A percentile compares a stretch with the other conserved stretches of the same genome.
phyloP scores from a whole-genome alignment of 257 asterid species.

The Solanum lycopersicoides region DNA sequence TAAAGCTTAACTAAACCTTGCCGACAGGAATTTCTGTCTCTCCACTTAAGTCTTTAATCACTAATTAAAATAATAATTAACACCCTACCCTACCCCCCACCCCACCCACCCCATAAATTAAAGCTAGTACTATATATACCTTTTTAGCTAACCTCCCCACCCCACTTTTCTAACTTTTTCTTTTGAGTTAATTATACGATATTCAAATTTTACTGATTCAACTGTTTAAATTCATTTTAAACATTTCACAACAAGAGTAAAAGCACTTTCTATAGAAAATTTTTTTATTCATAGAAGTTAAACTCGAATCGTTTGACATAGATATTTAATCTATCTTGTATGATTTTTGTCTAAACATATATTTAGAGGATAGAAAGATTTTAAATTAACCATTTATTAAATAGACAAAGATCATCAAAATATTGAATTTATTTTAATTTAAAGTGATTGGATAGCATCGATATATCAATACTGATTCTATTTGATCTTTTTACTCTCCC shows the following conservation, averaged over 20 bases:
- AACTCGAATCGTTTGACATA: neutral
- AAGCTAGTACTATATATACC: neutral
- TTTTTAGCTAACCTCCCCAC: neutral
- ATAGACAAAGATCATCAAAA: neutral
- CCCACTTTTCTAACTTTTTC: neutral
- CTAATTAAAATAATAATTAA: neutral
- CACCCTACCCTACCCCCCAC: neutral
- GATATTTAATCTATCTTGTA: neutral
- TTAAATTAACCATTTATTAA: neutral
- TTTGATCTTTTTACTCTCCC: too few species aligned
- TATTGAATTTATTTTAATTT: neutral
- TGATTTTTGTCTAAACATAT: neutral
- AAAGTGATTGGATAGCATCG: neutral
- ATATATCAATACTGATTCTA: too few species aligned
- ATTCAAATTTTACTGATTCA: neutral
- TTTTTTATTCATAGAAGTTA: neutral
- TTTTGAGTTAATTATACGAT: neutral
- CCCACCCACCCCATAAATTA: neutral
- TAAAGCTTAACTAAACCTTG: constrained; percentile 30
- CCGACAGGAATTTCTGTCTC: constrained; percentile 82
- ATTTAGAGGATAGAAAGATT: neutral
- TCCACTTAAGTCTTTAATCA: constrained; percentile 24
- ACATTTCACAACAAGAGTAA: neutral
- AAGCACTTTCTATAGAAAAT: neutral
- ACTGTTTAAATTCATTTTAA: neutral